Evolutionary conservation across 768 basidiomycete genomes (phyloP), one percentile per base, ranked within the genome.

Genomic region (Russula ochroleuca): DNA sequence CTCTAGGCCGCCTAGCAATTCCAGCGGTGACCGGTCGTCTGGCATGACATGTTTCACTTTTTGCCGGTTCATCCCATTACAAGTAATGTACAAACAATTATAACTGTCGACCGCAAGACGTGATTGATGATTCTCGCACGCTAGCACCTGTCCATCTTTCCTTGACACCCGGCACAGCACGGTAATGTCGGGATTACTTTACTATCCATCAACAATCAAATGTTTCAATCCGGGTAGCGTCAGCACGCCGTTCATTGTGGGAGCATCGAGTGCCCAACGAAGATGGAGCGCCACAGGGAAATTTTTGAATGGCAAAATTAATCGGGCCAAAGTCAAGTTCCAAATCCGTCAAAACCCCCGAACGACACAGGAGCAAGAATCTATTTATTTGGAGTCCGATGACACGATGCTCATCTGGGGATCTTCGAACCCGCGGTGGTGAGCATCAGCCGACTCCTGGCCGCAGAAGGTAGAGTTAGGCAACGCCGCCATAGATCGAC

Each of bases 51-150:
- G n/a, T 38, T 52, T 43, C 25, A 14, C 17, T 60, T 23, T 43
- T 19, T 25, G 1, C 21, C 15, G 35, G 6, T 40, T 11, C 31
- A 21, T 43, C 6, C 43, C 41, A 45, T 47, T 43, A 19, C 45
- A 23, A 47, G 45, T 47, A 47, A 47, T 47, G 11, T 47, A 47
- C 10, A 21, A 23, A 43, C 21, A 23, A 21, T 47, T 23, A 54
- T 25, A 23, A 28, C 15, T 17, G 41, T 25, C 25, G n/a, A 37
- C 47, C 4, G 14, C 41, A 48, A 54, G 17, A 60, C 41, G 50
- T 61, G 51, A 53, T 52, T 53, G 60, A 37, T 49, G 35, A 37
- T 52, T 62, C 61, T 31, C 47, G 61, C n/a, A 53, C 54, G 53
- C 47, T 40, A 37, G 45, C 52, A 54, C 11, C 15, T 25, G 13